A percentile compares a stretch with the other conserved stretches of the same genome.
Conservation (phyloP, 2,329 filamentous ascomycete species). For the Chrysoporthe deuterocubensis region DNA sequence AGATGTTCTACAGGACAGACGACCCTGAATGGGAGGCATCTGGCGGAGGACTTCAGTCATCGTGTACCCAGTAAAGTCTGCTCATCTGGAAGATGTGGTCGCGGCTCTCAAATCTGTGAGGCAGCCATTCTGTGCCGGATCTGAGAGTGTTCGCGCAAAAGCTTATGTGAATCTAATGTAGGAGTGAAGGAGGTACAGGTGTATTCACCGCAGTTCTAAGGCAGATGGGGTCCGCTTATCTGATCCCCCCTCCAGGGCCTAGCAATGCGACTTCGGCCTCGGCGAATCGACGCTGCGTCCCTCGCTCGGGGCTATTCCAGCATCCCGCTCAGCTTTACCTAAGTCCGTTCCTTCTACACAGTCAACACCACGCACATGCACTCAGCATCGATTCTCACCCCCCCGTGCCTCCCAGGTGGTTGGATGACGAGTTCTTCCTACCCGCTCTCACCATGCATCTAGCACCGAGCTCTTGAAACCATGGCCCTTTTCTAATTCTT, state of each 20-base stretch:
- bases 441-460: conserved; percentile 20
- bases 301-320: background rate
- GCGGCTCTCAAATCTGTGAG: background rate
- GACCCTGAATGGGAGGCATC: background rate
- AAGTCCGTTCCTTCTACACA: conserved; percentile 1
- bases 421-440: conserved; percentile 15
- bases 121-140: background rate
- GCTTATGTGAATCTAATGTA: background rate
- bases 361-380: conserved; percentile 8
- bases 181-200: background rate
- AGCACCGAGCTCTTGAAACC: conserved; percentile 2
- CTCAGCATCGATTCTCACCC: conserved; percentile 12
- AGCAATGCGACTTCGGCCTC: background rate
- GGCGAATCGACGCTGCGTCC: background rate
- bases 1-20: background rate
- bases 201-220: no score
- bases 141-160: background rate
- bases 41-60: background rate
- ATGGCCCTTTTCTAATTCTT: background rate
- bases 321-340: conserved; percentile 13
- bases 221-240: no score
- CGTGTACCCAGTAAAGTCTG: background rate
- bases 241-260: background rate
- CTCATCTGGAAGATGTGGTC: background rate
- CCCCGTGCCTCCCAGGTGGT: conserved; percentile 3